These are phyloP conservation scores for Piper longum DNA, from an alignment of 164 flowering plant species.

Conservation along the genomic window DNA sequence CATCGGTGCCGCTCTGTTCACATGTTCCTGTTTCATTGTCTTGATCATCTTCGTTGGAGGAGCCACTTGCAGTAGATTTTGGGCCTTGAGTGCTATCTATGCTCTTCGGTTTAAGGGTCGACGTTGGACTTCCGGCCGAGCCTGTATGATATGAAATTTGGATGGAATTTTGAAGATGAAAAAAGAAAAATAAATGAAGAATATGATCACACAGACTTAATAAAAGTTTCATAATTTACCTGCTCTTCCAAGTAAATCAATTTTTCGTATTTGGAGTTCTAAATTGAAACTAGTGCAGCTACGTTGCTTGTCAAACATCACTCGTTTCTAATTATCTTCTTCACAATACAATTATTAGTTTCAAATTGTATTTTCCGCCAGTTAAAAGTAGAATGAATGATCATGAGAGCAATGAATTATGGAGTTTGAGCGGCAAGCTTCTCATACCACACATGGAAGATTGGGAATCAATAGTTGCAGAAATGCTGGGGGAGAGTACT, in stretches of 20 bases:
- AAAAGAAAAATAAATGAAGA: too few relatives aligned
- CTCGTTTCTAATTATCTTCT: too few relatives aligned
- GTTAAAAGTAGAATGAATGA: too few relatives aligned
- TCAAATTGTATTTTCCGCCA: too few relatives aligned
- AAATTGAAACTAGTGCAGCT: too few relatives aligned
- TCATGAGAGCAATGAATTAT: background rate
- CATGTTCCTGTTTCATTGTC: conserved; percentile 54
- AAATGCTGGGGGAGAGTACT: conserved; percentile 11
- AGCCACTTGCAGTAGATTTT: conserved; percentile 32
- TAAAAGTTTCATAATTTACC: too few relatives aligned
- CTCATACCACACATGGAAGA: conserved; percentile 54
- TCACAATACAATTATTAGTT: too few relatives aligned
- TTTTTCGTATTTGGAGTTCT: too few relatives aligned
- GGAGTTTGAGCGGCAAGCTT: background rate
- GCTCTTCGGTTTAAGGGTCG: conserved; percentile 24
- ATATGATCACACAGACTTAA: too few relatives aligned
- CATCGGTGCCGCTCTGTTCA: conserved; percentile 41
- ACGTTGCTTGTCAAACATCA: too few relatives aligned
- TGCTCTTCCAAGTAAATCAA: too few relatives aligned
- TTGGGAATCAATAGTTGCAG: conserved; percentile 42
- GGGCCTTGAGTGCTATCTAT: conserved; percentile 18
- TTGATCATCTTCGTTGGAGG: conserved; percentile 48
- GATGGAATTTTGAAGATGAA: too few relatives aligned
- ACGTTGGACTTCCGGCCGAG: conserved; percentile 46
- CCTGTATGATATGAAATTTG: conserved; percentile 2